Base-by-base conservation (phyloP, 306 rosid genomes). In the Casuarina glauca region DNA sequence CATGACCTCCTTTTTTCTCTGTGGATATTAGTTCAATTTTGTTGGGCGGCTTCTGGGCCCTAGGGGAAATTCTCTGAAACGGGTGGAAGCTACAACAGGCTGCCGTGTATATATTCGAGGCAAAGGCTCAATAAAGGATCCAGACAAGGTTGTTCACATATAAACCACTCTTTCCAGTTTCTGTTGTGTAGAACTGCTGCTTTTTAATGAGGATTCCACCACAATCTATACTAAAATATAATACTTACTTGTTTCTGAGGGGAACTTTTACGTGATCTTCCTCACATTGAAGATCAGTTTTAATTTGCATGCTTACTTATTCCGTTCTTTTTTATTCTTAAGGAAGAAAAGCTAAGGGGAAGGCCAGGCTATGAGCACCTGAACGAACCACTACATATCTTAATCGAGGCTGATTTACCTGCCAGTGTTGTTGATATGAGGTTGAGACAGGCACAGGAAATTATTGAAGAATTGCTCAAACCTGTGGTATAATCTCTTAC, bases 31-130 rank as follows among this genome's bases (percentile, higher is more conserved):
- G 98, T 94, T 94, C 88, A 94, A 94, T 86, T 94, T 94, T 84
- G 98, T 94, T 69, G 98, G 98, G 77, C 91, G 98, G 73, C 98
- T 94, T 87, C 86, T 94, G 74, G 98, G 98, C 58, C 98, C 98
- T 41, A 86, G 98, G 75, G 98, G 98, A 63, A 94, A 94, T 83
- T 94, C 98, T 58, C 86, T 94, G 78, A 94, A 94, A 91, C 91
- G 98, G 49, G 97, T 94, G 76, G 98, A 94, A 89, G 98, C 90
- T 74, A 87, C 94, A 17, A 94, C 98, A 42, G 98, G 98, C 51
- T 94, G 98, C 72, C 98, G 98, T 5, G 98, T 94, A 42, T 94
- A 87, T 78, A 91, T 94, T 54, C 87, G 98, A 88, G 98, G 98
- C 42, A 90, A 94, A 77, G 98, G 98, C 44, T 94, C 98, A 4